Conservation (phyloP, 179 eudicot species). For the Corrigiola litoralis region DNA sequence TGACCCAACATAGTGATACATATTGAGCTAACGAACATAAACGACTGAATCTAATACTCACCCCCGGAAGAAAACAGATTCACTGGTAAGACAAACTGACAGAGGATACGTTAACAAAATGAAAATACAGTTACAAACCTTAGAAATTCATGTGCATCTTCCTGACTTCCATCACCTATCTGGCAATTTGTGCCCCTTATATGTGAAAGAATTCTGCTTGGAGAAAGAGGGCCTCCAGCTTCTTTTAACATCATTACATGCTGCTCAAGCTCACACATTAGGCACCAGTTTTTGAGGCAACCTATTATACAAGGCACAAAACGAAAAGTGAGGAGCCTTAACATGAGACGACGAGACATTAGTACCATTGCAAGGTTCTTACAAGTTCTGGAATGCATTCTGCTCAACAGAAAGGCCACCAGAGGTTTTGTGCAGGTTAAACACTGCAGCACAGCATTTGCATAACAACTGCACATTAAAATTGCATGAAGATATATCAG, state of each 20-base stretch:
- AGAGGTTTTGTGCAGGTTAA: slow-evolving; percentile 91
- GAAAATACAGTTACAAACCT: slow-evolving; percentile 41
- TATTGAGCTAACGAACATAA: slow-evolving; percentile 2
- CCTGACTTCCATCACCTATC: slow-evolving; percentile 93
- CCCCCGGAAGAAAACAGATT: not conserved
- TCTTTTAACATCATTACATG: slow-evolving; percentile 71
- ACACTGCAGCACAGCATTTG: slow-evolving; percentile 97
- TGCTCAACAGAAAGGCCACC: slow-evolving; percentile 57
- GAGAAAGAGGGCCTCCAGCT: slow-evolving; percentile 74
- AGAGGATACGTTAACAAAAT: not conserved
- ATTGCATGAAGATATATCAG: slow-evolving; percentile 11
- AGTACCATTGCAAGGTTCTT: slow-evolving; percentile 23
- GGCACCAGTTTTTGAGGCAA: slow-evolving; percentile 73
- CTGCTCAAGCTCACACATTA: slow-evolving; percentile 93
- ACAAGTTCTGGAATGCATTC: slow-evolving; percentile 84
- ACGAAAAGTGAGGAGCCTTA: slow-evolving; percentile 8
- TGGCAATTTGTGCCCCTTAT: slow-evolving; percentile 70
- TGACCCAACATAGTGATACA: not conserved
- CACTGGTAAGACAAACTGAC: not conserved
- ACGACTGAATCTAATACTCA: not conserved
- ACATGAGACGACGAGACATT: not conserved
- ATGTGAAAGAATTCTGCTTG: slow-evolving; percentile 65
- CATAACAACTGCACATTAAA: slow-evolving; percentile 78
- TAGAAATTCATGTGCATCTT: slow-evolving; percentile 98
- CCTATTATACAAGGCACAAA: slow-evolving; percentile 38